These are phyloP conservation scores for Colletotrichum higginsianum DNA, from an alignment of 2,329 filamentous ascomycete genomes.

Conservation along the genomic window DNA sequence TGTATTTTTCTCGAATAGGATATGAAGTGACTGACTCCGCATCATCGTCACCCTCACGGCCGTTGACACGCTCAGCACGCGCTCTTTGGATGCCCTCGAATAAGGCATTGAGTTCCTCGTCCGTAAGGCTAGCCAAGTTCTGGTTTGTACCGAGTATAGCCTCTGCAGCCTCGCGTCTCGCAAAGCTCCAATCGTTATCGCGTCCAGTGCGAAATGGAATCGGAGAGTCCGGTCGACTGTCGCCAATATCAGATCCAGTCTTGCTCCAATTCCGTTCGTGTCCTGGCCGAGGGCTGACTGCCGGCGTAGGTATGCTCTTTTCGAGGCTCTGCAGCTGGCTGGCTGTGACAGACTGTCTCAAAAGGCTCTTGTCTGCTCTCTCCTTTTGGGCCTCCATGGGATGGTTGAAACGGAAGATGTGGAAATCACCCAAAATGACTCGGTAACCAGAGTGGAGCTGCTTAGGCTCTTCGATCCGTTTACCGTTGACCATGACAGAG, in stretches of 20 bases:
- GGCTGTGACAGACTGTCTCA: constrained; percentile 84
- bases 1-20: constrained; percentile 91
- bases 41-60: constrained; percentile 88
- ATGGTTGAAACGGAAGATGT: constrained; percentile 99
- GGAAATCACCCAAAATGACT: constrained; percentile 96
- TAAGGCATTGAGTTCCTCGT: constrained; percentile 93
- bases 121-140: constrained; percentile 89
- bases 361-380: constrained; percentile 86
- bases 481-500: constrained; percentile 97
- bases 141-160: constrained; percentile 92
- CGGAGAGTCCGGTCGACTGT: constrained; percentile 85
- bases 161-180: constrained; percentile 91
- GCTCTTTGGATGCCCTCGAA: constrained; percentile 95
- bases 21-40: constrained; percentile 91
- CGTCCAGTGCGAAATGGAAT: constrained; percentile 77
- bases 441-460: constrained; percentile 92
- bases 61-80: constrained; percentile 80
- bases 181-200: constrained; percentile 96
- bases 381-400: constrained; percentile 96
- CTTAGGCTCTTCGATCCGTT: constrained; percentile 88
- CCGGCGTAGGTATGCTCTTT: constrained; percentile 71
- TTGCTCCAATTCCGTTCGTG: constrained; percentile 89
- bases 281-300: constrained; percentile 70
- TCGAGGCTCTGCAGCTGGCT: constrained; percentile 74
- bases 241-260: constrained; percentile 83